Evolutionary conservation across 306 rosid species (phyloP), one percentile per base, ranked within the genome.

Genomic region (Coriaria nepalensis): DNA sequence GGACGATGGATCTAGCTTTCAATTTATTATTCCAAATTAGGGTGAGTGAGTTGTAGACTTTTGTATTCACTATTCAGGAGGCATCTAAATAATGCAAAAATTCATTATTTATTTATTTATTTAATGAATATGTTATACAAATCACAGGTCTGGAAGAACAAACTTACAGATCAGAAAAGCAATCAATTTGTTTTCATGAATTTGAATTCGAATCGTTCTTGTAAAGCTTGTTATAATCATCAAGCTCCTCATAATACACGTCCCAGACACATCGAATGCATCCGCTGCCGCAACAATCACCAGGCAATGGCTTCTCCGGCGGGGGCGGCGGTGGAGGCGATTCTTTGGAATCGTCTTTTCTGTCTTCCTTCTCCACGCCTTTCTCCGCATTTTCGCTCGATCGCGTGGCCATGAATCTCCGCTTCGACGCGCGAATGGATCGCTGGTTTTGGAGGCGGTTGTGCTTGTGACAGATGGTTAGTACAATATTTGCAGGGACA

Each of bases 201-300:
- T 46, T 43, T 51, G 73, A 40, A 8, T 45, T 43, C 45, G 64
- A 60, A 59, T 65, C 69, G 9, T 59, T 64, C 55, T 81, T 57
- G 62, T 52, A 62, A 32, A 76, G 78, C 66, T 69, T 90, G 60
- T 77, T 51, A 46, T 79, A 84, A 9, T 60, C 77, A 32, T 90
- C 97, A 37, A 90, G 82, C 67, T 90, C 95, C 10, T 90, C 95
- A 35, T 90, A 81, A 61, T 84, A 90, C 0, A 77, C 9, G 32
- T 90, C 95, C 95, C 97, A 90, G 10, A 90, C 87, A 68, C 97
- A 84, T 0, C 84, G 75, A n/a, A 84, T 86, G 65, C 97, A 90
- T 4, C 95, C 95, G 63, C 87, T 84, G 29, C 94, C 94, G 49
- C 97, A 90, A 47, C 94, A 90, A 71, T 84, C 97, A 5, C 79